Base-by-base conservation (phyloP, 2,329 filamentous ascomycete species). In the Coniella vitis region DNA sequence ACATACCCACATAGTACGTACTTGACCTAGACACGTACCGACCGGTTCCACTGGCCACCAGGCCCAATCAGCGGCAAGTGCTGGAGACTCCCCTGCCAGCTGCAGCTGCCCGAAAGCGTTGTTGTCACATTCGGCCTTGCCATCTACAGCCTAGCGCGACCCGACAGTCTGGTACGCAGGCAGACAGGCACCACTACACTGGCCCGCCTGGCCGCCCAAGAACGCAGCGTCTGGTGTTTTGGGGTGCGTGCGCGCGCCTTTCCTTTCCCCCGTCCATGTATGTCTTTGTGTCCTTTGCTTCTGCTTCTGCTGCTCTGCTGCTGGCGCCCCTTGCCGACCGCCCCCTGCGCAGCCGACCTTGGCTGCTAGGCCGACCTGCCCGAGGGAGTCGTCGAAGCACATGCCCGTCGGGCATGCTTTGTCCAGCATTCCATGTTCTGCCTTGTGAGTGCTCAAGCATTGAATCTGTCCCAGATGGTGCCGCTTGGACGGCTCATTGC, bases 81-180 rank as follows among this genome's bases (percentile, higher is more conserved):
- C 25, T 29, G 25, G 25, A 5, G 5, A 5, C 25, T 29, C 25
- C 25, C 25, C 25, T 29, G 25, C 25, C 37, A 41, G 25, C 25
- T 41, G 38, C 36, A 36, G 37, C n/a, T 34, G 46, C 21, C 40
- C 25, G 8, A 25, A 25, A 34, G 22, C 36, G 19, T 16, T 38
- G 31, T 40, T n/a, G 37, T 51, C 45, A 51, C 40, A 37, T 19
- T 25, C 39, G 29, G 34, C 49, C 47, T 51, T 46, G n/a, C 41
- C 36, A 2, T 20, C 20, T 25, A 3, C 29, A 41, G 49, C 37
- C 25, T 48, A 48, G 49, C 29, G 36, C 31, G 35, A 37, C 49
- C 49, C 49, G 49, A 45, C 49, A 51, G 45, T 48, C 36, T 51
- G 49, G 49, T 48, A 48, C 39, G 31, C 20, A 7, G 21, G 31